Evolutionary conservation across 2,329 filamentous ascomycete genomes (phyloP), one percentile per base, ranked within the genome.

Genomic region (Hymenoscyphus fraxineus): DNA sequence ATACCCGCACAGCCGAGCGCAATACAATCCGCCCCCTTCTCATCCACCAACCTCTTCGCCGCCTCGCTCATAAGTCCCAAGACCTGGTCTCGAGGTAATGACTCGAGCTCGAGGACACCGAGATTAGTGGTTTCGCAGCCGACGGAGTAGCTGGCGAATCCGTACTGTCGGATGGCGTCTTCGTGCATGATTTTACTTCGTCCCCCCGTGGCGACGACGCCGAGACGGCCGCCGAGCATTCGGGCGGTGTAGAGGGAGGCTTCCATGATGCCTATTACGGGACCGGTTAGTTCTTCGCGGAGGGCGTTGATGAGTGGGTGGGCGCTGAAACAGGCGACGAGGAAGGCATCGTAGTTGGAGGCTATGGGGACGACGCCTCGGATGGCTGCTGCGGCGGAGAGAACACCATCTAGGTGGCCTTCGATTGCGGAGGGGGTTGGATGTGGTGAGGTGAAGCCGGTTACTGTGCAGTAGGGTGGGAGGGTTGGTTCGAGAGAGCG

Each of bases 1-100:
- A 97, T 97, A 0, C 93, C 93, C 2, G 91, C 93, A 76, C 93
- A 97, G 0, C 93, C 93, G 80, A 97, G 83, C 71, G 91, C 89
- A 13, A 97, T 86, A 40, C 87, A 90, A 15, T 82, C 80, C 0
- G 93, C 84, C 0, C 80, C 79, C 0, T 83, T 81, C 9, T 80
- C 80, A 7, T 76, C 74, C 31, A 96, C 77, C 31, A 97, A 78
- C 59, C 83, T 79, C 73, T 81, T 84, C 0, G 91, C 90, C 0
- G 93, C 92, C 19, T 85, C 82, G 66, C 82, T 86, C 72, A 97
- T 85, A 70, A 86, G 86, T 64, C 77, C 76, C 47, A 82, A 78
- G 38, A 97, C 86, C 67, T 91, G 83, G 6, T 85, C 85, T 0
- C 83, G 82, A 0, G 87, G 81, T 0, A 85, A 83, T 67, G 83